Evolutionary conservation across 108 stramenopile species (phyloP).

Genomic region (Nitzschia sp.): DNA sequence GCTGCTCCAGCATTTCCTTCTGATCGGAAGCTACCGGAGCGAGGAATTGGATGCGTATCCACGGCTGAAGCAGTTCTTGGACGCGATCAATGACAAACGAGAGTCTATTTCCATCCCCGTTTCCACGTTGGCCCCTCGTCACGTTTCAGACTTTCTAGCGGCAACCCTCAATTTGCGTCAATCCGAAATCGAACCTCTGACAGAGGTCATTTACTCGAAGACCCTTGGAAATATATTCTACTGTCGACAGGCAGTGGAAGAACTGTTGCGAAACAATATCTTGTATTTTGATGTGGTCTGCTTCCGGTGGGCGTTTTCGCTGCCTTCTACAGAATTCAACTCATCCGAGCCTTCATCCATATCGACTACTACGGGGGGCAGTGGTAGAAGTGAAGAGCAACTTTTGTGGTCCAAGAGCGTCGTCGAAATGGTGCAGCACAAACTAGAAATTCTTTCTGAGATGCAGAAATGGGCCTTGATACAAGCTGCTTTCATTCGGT

Average conservation of each 20-base stretch:
- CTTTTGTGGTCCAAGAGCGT: not conserved
- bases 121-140: not conserved
- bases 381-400: not conserved
- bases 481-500: not conserved
- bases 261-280: constrained; percentile 3
- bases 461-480: not conserved
- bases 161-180: not conserved
- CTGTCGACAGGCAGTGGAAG: constrained; percentile 8
- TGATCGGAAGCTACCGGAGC: not conserved
- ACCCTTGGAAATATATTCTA: constrained; percentile 16
- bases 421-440: not conserved
- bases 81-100: not conserved
- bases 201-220: not conserved
- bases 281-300: not conserved
- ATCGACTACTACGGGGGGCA: not conserved
- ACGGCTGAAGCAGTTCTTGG: not conserved
- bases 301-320: not conserved
- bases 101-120: not conserved
- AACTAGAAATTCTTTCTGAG: not conserved
- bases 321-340: not conserved
- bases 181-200: not conserved
- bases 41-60: not conserved
- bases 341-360: not conserved
- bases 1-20: not conserved
- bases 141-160: not conserved